A percentile compares a stretch with the other conserved stretches of the same genome.
Evolutionary conservation across 108 stramenopile genomes (phyloP).

Genomic region (Cafeteria roenbergensis): DNA sequence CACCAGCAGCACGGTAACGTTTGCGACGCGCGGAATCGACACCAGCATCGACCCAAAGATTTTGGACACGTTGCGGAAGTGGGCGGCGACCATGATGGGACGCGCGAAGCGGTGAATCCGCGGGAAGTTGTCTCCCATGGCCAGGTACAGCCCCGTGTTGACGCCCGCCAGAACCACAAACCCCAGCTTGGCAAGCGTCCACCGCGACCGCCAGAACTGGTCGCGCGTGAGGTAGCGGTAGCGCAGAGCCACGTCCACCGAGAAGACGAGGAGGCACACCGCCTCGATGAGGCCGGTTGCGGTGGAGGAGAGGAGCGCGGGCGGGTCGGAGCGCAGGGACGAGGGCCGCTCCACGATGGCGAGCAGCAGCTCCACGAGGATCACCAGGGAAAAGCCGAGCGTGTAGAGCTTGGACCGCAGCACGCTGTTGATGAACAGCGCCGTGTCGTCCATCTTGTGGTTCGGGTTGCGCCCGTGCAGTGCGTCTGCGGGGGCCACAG

Average conservation of each 20-base stretch:
- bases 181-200: not conserved
- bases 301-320: not conserved
- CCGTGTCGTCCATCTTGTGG: not conserved
- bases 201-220: slow-evolving; percentile 1
- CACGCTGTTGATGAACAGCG: not conserved
- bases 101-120: not conserved
- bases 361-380: not conserved
- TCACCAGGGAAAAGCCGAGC: not conserved
- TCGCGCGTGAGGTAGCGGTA: not conserved
- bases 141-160: not conserved
- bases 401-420: not conserved
- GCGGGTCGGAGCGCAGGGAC: not conserved
- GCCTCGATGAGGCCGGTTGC: not conserved
- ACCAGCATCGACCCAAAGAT: not conserved
- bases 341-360: slow-evolving; percentile 5
- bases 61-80: slow-evolving; percentile 5
- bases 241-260: slow-evolving; percentile 2
- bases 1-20: slow-evolving; percentile 3
- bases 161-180: not conserved
- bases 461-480: slow-evolving; percentile 2
- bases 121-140: not conserved
- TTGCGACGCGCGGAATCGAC: not conserved
- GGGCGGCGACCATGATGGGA: not conserved
- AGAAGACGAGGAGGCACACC: not conserved
- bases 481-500: not conserved